Base-by-base conservation (phyloP, 306 rosid genomes). In the Citrullus colocynthis region DNA sequence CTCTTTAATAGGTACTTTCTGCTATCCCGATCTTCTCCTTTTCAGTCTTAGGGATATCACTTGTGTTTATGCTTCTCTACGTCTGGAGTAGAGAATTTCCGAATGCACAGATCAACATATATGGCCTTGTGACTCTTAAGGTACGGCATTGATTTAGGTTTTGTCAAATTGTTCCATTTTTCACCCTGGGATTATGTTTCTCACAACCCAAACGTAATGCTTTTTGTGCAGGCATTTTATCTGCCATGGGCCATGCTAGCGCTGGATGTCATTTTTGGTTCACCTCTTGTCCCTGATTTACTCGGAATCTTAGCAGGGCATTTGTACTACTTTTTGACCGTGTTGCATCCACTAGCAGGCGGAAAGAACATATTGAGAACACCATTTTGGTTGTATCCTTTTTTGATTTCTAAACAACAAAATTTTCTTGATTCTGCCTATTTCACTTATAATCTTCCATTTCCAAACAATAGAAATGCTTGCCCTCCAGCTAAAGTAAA, bases 61-160 rank as follows among this genome's bases (percentile, higher is more conserved):
- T 96, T 60, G 99, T 96, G 78, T 91, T 89, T 83, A 96, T 96
- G 97, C 98, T 96, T 78, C 83, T 96, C 66, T 92, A 96, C 56
- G 84, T 96, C 18, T 96, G 99, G 99, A 92, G 99, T 85, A 90
- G 99, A 88, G 98, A 96, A 84, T 96, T 88, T 82, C 99, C 98
- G 30, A 96, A 81, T 77, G 97, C 97, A 52, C 90, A 80, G 78
- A 85, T 96, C 88, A 96, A 83, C 84, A 66, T 96, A 54, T 96
- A 96, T 81, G 99, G 99, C 79, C 99, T 96, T 42, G 97, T 96
- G 79, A 55, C 89, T 39, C 87, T 96, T 16, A 92, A 96, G 98
- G 99, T 92, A 84, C 17, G 30, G 20, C 61, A 9, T 44, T 44
- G n/a, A 41, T 30, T 76, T 70, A 57, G 2, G 49, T 84, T 70